phyloP scores from a whole-genome alignment of 805 yeast genomes.

The Citeromyces nyonsensis region DNA sequence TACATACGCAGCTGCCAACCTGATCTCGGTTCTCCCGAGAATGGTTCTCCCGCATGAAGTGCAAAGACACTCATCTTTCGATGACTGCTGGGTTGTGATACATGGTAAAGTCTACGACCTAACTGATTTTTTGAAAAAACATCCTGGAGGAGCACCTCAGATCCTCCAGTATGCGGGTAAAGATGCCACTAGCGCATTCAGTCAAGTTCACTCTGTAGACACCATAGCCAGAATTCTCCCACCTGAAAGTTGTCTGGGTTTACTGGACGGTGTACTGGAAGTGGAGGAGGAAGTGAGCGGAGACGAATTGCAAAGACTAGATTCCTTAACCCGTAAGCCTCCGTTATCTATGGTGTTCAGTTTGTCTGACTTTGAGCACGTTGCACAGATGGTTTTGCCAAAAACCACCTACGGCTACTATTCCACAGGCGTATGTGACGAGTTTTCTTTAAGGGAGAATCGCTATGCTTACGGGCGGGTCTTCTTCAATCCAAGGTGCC shows the following conservation, averaged over 20 bases:
- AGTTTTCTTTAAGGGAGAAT: constrained; percentile 25
- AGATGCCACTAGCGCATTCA: constrained; percentile 18
- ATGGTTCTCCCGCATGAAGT: too few relatives aligned
- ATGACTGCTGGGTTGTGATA: constrained; percentile 16
- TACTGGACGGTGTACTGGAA: constrained; percentile 7
- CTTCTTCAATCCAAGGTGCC: constrained; percentile 23
- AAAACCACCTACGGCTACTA: constrained; percentile 27
- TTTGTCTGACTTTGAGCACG: constrained; percentile 27
- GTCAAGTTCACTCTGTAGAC: constrained; percentile 4
- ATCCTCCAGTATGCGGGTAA: constrained; percentile 23
- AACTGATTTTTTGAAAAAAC: constrained; percentile 13
- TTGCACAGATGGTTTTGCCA: constrained; percentile 26
- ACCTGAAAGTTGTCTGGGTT: constrained; percentile 16
- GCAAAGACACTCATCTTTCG: neutral
- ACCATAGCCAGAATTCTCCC: constrained; percentile 3
- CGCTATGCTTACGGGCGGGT: constrained; percentile 23
- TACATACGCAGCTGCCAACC: too few relatives aligned
- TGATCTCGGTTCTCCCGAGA: too few relatives aligned
- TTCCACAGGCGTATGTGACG: constrained; percentile 29
- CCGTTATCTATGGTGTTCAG: constrained; percentile 23
- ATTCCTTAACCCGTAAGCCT: constrained; percentile 17
- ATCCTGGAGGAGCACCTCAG: constrained; percentile 26
- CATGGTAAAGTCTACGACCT: constrained; percentile 19
- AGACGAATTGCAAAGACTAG: constrained; percentile 9
- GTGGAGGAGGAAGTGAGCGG: constrained; percentile 2